Percentiles rank a stretch among this genome's conserved stretches.
Evolutionary conservation across 345 rosid species (phyloP).

Genomic region (Odontarrhena argentea): DNA sequence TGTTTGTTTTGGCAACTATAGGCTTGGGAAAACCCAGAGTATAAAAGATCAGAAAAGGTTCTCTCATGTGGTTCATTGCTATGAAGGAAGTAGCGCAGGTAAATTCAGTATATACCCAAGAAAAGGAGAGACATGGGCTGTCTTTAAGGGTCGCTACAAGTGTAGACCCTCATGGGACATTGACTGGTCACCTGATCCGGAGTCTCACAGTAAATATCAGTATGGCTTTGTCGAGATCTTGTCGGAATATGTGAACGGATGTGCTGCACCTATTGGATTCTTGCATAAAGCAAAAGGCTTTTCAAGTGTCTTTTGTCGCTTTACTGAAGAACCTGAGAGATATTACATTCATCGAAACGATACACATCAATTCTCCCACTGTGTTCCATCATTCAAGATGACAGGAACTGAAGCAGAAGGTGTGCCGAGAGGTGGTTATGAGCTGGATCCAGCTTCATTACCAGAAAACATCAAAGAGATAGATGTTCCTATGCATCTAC

Average conservation of each 20-base stretch:
- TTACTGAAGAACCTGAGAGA: neutral
- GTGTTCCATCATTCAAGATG: slow-evolving; percentile 59
- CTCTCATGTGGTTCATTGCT: slow-evolving; percentile 58
- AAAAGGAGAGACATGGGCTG: slow-evolving; percentile 74
- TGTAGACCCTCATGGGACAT: slow-evolving; percentile 42
- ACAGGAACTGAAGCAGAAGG: slow-evolving; percentile 59
- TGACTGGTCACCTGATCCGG: slow-evolving; percentile 46
- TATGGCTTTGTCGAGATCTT: slow-evolving; percentile 67
- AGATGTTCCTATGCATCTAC: slow-evolving; percentile 13
- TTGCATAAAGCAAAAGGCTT: slow-evolving; percentile 72
- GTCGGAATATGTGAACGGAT: slow-evolving; percentile 45
- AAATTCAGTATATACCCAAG: slow-evolving; percentile 53
- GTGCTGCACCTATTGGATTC: slow-evolving; percentile 46
- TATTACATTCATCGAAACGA: slow-evolving; percentile 42
- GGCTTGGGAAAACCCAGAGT: slow-evolving; percentile 42
- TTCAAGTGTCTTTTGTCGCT: slow-evolving; percentile 55
- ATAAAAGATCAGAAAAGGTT: slow-evolving; percentile 52
- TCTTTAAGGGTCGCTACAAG: slow-evolving; percentile 47
- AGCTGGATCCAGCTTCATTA: slow-evolving; percentile 70
- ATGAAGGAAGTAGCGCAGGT: slow-evolving; percentile 40
- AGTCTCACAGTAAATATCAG: slow-evolving; percentile 40
- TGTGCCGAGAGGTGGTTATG: slow-evolving; percentile 62
- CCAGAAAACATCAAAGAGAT: slow-evolving; percentile 52
- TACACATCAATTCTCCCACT: slow-evolving; percentile 64
- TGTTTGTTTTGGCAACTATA: slow-evolving; percentile 65